phyloP scores from a whole-genome alignment of 2,329 filamentous ascomycete species.

The Salinomyces thailandicus region DNA sequence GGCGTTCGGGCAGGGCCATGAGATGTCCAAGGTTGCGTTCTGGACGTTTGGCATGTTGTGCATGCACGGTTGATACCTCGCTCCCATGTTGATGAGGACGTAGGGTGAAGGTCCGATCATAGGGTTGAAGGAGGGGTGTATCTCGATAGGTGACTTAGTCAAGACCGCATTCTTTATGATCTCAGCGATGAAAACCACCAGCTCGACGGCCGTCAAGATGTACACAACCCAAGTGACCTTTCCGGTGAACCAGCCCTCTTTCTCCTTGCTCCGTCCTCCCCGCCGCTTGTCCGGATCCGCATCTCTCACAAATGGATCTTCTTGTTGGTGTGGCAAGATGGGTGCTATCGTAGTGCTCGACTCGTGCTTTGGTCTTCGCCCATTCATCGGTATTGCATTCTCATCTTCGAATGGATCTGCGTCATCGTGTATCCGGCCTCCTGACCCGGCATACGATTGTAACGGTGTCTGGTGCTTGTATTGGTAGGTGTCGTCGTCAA shows the following conservation, averaged over 20 bases:
- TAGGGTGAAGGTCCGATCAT: constrained; percentile 93
- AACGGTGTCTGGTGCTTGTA: constrained; percentile 15
- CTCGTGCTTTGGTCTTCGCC: constrained; percentile 28
- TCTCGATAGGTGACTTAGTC: constrained; percentile 69
- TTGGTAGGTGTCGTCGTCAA: constrained; percentile 22
- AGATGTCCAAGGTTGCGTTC: constrained; percentile 39
- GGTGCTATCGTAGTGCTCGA: constrained; percentile 26
- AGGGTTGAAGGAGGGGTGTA: constrained; percentile 78
- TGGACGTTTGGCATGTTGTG: constrained; percentile 59
- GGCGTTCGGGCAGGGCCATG: constrained; percentile 70
- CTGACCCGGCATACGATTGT: constrained; percentile 46
- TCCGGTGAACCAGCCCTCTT: constrained; percentile 45
- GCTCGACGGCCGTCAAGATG: constrained; percentile 62
- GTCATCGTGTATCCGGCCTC: constrained; percentile 39
- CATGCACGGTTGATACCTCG: constrained; percentile 90
- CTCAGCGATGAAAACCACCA: constrained; percentile 81
- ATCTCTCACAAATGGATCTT: constrained; percentile 31
- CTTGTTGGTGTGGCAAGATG: constrained; percentile 30
- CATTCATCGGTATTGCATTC: constrained; percentile 38
- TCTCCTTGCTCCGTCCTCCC: constrained; percentile 11
- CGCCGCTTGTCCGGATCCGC: constrained; percentile 17
- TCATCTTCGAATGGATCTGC: constrained; percentile 39
- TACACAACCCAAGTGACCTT: constrained; percentile 73
- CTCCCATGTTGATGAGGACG: constrained; percentile 93
- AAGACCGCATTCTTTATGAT: constrained; percentile 68